Evolutionary conservation across 768 basidiomycete species (phyloP), one percentile per base, ranked within the genome.

Genomic region (Arthromyces matolae): DNA sequence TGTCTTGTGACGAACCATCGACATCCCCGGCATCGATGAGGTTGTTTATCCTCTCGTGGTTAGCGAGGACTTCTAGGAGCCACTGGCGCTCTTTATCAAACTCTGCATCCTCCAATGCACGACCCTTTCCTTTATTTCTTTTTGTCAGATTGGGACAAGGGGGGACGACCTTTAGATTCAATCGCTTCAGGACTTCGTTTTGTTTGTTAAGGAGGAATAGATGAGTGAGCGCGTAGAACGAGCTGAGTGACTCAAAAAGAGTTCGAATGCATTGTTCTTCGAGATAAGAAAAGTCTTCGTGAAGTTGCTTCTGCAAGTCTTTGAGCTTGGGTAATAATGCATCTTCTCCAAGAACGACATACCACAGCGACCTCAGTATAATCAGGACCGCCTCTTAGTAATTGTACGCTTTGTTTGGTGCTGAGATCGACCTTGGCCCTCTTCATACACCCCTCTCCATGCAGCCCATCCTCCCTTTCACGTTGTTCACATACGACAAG

Each of bases 151-250:
- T 36, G 54, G 5, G 65, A 12, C 42, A 67, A 9, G 64, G 64
- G 20, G 57, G 54, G 1, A 53, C 58, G 49, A 66, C 70, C 29
- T 49, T 63, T 39, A 56, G 59, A 56, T 73, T 75, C 1, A 72
- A 70, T 24, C 47, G 31, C 18, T 42, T 31, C 19, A 36, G 47
- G 13, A 45, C 40, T 35, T 57, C 47, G 22, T 63, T 64, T 41
- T 65, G 51, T 34, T 52, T 51, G 2, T 34, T 31, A 22, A 59
- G 57, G n/a, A 88, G 71, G 14, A 61, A 59, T 12, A 83, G 58
- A 58, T 78, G 76, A 0, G 83, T 71, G 0, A 82, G 81, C 0
- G 77, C 81, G 54, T 84, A 87, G 29, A 83, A 68, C 4, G 52
- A 52, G 20, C 68, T 62, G 42, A 71, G 46, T 2, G 40, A 37